Percentiles rank a stretch among this genome's conserved stretches.
These are phyloP conservation scores for Xylariaceae sp. DNA, from an alignment of 2,329 filamentous ascomycete genomes.

Conservation along the genomic window DNA sequence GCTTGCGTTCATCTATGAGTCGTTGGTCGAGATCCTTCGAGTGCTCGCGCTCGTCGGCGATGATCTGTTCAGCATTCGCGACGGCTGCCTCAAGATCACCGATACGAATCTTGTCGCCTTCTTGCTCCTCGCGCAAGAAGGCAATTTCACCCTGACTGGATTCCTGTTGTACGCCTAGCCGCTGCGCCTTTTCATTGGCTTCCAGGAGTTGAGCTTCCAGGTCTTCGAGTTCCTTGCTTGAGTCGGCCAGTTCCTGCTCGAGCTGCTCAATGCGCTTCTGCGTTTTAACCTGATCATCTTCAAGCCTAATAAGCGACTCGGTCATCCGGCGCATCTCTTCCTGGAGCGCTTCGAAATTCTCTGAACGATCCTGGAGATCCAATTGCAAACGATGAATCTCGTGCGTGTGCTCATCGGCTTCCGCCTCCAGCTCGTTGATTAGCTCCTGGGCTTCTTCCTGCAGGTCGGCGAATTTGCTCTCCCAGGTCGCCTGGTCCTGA, in stretches of 20 bases:
- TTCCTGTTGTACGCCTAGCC: constrained; percentile 85
- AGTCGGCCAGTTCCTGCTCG: constrained; percentile 74
- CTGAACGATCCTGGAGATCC: constrained; percentile 69
- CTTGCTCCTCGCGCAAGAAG: constrained; percentile 94
- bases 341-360: constrained; percentile 88
- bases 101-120: constrained; percentile 96
- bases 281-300: constrained; percentile 82
- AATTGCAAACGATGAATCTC: constrained; percentile 65
- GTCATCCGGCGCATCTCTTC: constrained; percentile 90
- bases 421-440: constrained; percentile 61
- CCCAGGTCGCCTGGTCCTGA: constrained; percentile 55
- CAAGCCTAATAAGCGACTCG: constrained; percentile 76
- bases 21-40: constrained; percentile 65
- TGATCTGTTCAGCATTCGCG: constrained; percentile 67
- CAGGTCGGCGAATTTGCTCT: constrained; percentile 56
- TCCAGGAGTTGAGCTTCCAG: constrained; percentile 81
- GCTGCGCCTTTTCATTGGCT: constrained; percentile 79
- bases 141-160: constrained; percentile 88
- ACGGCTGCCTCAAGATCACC: constrained; percentile 83
- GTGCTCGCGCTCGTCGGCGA: constrained; percentile 82
- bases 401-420: constrained; percentile 66
- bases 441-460: constrained; percentile 61
- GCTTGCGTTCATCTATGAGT: constrained; percentile 74
- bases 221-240: constrained; percentile 80
- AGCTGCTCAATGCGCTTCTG: constrained; percentile 73